These are phyloP conservation scores for Rhodocollybia butyracea DNA, from an alignment of 768 basidiomycete genomes.

Conservation along the genomic window DNA sequence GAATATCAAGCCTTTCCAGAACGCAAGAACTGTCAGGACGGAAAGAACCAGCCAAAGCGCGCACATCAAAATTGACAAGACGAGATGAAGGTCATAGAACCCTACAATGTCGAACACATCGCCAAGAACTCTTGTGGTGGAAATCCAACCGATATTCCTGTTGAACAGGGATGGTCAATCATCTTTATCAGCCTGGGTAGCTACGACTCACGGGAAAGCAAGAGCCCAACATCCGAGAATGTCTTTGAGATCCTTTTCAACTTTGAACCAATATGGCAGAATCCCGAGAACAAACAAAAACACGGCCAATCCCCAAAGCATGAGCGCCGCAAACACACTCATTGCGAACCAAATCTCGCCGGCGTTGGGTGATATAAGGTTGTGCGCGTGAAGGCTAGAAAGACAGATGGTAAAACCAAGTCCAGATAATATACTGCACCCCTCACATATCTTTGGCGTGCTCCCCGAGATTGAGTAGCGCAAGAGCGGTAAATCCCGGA, in stretches of 20 bases:
- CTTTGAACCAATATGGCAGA: conserved; percentile 46
- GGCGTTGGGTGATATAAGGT: conserved; percentile 32
- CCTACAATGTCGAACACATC: conserved; percentile 37
- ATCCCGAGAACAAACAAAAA: conserved; percentile 45
- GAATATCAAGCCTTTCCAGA: conserved; percentile 42
- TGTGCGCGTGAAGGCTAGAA: conserved; percentile 29
- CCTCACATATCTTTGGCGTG: conserved; percentile 33
- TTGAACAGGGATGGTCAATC: not conserved
- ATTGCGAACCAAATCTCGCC: conserved; percentile 44
- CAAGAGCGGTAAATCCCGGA: conserved; percentile 47
- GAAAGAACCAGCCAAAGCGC: conserved; percentile 39
- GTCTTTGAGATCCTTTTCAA: conserved; percentile 41
- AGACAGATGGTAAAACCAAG: not conserved
- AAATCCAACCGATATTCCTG: conserved; percentile 41
- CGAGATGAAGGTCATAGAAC: conserved; percentile 34
- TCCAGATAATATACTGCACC: not conserved
- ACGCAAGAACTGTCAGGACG: conserved; percentile 36
- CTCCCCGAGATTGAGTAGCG: conserved; percentile 40
- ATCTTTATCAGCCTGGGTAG: not conserved
- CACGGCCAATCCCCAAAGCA: conserved; percentile 44
- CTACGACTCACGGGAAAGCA: conserved; percentile 38
- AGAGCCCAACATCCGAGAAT: conserved; percentile 50
- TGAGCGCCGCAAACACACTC: conserved; percentile 33
- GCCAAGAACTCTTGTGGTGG: conserved; percentile 35
- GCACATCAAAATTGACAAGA: conserved; percentile 39